Conservation (phyloP, 257 asterid species). For the Nicotiana sylvestris region DNA sequence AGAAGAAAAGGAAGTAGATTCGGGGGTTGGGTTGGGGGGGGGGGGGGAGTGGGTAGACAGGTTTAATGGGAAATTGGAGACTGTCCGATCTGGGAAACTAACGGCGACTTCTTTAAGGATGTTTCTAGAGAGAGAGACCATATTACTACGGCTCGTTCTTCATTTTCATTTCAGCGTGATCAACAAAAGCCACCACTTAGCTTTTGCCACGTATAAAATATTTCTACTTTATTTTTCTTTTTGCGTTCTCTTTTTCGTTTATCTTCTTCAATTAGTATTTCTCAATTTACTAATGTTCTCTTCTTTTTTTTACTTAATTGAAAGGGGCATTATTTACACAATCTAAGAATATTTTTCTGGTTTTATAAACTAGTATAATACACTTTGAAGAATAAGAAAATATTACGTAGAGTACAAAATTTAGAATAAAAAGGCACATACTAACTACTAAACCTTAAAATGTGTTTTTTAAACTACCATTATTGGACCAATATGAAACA, state of each 20-base stretch:
- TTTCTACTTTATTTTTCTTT: neutral
- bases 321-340: too few relatives aligned
- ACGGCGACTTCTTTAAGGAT: slow-evolving; percentile 27
- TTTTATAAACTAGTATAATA: too few relatives aligned
- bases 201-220: neutral
- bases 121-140: slow-evolving; percentile 37
- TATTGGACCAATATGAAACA: neutral
- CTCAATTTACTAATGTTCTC: neutral
- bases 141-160: neutral
- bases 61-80: neutral
- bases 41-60: neutral
- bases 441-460: neutral
- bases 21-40: too few relatives aligned
- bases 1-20: neutral
- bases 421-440: too few relatives aligned
- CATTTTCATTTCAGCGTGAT: neutral
- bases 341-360: too few relatives aligned
- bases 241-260: neutral
- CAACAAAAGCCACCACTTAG: neutral
- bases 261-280: neutral
- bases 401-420: too few relatives aligned
- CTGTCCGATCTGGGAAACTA: slow-evolving; percentile 20
- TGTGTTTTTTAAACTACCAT: neutral
- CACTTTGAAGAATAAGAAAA: too few relatives aligned
- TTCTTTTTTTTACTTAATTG: too few relatives aligned